These are phyloP conservation scores for Suillus subaureus DNA, from an alignment of 768 basidiomycete species.

Conservation along the genomic window DNA sequence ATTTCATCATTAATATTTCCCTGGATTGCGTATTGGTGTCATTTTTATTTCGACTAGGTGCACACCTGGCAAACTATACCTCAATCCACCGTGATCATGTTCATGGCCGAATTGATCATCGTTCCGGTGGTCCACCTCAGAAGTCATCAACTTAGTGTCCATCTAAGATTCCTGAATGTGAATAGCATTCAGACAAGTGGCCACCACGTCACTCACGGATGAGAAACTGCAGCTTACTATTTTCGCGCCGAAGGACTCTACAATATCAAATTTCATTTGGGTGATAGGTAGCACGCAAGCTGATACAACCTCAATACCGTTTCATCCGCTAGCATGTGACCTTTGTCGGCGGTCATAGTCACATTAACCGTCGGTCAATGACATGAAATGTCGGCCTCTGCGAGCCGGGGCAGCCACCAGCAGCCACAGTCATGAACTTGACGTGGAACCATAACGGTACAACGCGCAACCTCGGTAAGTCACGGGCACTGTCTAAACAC, in stretches of 20 bases:
- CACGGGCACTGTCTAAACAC: constrained; percentile 13
- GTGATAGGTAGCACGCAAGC: not conserved
- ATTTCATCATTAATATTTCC: not conserved
- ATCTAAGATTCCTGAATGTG: not conserved
- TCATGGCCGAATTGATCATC: not conserved
- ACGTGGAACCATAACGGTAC: too few species aligned
- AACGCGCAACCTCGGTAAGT: too few species aligned
- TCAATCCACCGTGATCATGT: not conserved
- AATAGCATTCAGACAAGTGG: not conserved
- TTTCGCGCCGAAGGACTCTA: not conserved
- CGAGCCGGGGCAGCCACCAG: not conserved
- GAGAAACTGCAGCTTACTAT: not conserved
- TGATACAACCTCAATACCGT: not conserved
- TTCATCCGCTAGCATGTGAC: not conserved
- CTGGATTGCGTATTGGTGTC: not conserved
- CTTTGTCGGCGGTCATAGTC: not conserved
- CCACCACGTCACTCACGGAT: not conserved
- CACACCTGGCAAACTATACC: not conserved
- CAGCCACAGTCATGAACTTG: not conserved
- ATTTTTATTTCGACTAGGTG: not conserved
- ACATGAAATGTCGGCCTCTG: not conserved
- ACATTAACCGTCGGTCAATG: not conserved
- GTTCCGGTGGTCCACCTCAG: too few species aligned
- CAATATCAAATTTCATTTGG: not conserved
- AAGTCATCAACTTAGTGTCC: too few species aligned